phyloP scores from a whole-genome alignment of 192 early-diverging fungal species.

The Mortierella alpina region DNA sequence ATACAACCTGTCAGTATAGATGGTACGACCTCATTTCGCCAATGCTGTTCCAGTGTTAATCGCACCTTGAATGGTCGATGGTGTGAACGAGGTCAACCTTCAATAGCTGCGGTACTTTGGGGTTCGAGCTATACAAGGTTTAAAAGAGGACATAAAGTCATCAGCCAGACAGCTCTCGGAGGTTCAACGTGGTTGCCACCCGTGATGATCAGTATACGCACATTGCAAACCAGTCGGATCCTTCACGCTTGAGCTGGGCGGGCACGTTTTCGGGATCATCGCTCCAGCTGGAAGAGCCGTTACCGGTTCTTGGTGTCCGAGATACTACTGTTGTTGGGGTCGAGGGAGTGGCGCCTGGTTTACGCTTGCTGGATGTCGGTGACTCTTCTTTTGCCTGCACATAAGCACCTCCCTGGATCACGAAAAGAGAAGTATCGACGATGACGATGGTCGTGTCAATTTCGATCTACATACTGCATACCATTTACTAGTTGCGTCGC shows the following conservation, averaged over 20 bases:
- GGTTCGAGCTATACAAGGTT: slow-evolving; percentile 62
- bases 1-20: slow-evolving; percentile 52
- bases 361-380: slow-evolving; percentile 30
- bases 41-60: not conserved
- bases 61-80: slow-evolving; percentile 60
- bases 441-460: not conserved
- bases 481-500: not conserved
- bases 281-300: slow-evolving; percentile 35
- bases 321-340: slow-evolving; percentile 21
- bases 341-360: slow-evolving; percentile 19
- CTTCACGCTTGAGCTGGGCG: slow-evolving; percentile 80
- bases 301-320: slow-evolving; percentile 17
- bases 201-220: slow-evolving; percentile 35
- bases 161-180: too few relatives aligned
- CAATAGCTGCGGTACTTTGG: slow-evolving; percentile 69
- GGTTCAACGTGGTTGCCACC: too few relatives aligned
- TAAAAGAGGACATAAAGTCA: not conserved
- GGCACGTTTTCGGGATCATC: slow-evolving; percentile 81
- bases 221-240: slow-evolving; percentile 91
- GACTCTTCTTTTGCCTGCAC: slow-evolving; percentile 32
- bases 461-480: not conserved
- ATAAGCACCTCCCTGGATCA: slow-evolving; percentile 11
- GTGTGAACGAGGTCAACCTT: slow-evolving; percentile 74
- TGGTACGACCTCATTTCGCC: not conserved
- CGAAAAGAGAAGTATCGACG: not conserved